These are phyloP conservation scores for Ceratocystis eucalypticola DNA, from an alignment of 2,329 filamentous ascomycete species.

Conservation along the genomic window DNA sequence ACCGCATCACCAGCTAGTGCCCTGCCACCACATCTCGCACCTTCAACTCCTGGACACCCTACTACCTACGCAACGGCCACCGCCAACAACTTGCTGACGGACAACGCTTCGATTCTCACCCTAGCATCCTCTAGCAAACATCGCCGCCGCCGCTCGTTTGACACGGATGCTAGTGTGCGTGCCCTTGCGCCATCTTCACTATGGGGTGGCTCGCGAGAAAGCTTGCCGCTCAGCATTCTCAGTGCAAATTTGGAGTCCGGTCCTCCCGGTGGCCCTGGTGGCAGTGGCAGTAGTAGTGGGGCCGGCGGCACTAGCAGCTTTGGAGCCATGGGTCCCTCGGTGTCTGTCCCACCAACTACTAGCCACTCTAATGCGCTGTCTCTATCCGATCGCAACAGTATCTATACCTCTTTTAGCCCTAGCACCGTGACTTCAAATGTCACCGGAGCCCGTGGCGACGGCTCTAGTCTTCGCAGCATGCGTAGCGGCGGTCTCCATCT, in stretches of 20 bases:
- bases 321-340: slow-evolving; percentile 22
- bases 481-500: slow-evolving; percentile 54
- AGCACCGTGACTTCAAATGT: background rate
- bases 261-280: background rate
- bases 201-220: slow-evolving; percentile 70
- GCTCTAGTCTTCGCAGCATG: slow-evolving; percentile 64
- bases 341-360: slow-evolving; percentile 53
- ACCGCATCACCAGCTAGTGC: slow-evolving; percentile 53
- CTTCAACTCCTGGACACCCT: slow-evolving; percentile 39
- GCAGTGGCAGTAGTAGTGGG: background rate
- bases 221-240: slow-evolving; percentile 62
- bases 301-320: background rate
- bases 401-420: slow-evolving; percentile 60
- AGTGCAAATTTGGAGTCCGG: slow-evolving; percentile 45
- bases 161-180: slow-evolving; percentile 74
- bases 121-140: slow-evolving; percentile 72
- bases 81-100: slow-evolving; percentile 67
- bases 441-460: slow-evolving; percentile 39
- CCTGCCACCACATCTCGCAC: slow-evolving; percentile 56
- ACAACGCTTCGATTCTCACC: slow-evolving; percentile 76
- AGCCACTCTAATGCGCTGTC: slow-evolving; percentile 57
- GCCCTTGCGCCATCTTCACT: slow-evolving; percentile 71
- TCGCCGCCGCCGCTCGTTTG: slow-evolving; percentile 62
- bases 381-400: slow-evolving; percentile 35
- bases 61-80: slow-evolving; percentile 66